phyloP scores from a whole-genome alignment of 1,139 yeast species.

The Lodderomyces orthopsilosis region DNA sequence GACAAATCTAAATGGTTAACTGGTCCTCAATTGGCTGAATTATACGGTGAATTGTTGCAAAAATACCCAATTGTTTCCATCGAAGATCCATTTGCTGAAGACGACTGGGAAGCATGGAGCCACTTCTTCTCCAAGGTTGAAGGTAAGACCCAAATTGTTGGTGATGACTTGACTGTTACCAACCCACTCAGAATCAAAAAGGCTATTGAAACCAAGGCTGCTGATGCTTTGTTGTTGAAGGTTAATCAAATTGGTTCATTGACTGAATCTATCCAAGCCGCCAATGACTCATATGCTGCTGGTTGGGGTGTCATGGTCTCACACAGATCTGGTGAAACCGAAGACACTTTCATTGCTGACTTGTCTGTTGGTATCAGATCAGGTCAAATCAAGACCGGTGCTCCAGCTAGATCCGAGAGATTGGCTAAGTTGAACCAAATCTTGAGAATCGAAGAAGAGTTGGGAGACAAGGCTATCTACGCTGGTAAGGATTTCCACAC shows the following conservation, averaged over 20 bases:
- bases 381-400: conserved; percentile 99
- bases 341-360: conserved; percentile 97
- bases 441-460: conserved; percentile 95
- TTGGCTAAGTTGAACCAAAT: conserved; percentile 96
- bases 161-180: conserved; percentile 97
- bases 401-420: conserved; percentile 99
- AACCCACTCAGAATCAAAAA: conserved; percentile 90
- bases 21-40: conserved; percentile 79
- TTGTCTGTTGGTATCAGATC: conserved; percentile 93
- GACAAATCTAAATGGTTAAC: conserved; percentile 86
- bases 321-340: conserved; percentile 99
- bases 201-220: conserved; percentile 93
- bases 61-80: conserved; percentile 96
- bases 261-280: conserved; percentile 90
- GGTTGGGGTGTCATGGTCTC: conserved; percentile 99
- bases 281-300: conserved; percentile 84
- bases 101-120: conserved; percentile 97
- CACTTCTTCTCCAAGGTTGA: conserved; percentile 72
- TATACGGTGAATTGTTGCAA: conserved; percentile 72
- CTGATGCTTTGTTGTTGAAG: conserved; percentile 89
- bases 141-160: conserved; percentile 80
- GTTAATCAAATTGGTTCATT: conserved; percentile 94
- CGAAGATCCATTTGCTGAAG: conserved; percentile 98
- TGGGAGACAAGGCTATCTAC: conserved; percentile 91
- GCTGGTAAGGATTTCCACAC: conserved; percentile 87